Percentiles rank a stretch among this genome's conserved stretches.
phyloP scores from a whole-genome alignment of 2,329 filamentous ascomycete species.

The Fulvia fulva region DNA sequence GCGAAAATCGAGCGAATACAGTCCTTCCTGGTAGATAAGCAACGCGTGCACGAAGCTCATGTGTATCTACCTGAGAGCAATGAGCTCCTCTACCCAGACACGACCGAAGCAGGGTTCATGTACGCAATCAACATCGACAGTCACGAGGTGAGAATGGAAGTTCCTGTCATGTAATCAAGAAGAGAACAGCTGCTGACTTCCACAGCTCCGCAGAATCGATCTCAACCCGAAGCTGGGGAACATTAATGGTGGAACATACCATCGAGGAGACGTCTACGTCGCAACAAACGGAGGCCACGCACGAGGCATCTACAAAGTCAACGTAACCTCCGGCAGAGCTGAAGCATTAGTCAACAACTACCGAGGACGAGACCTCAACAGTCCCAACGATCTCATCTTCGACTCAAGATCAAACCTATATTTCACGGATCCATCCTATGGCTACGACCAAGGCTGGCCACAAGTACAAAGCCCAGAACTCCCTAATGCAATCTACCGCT shows the following conservation, averaged over 20 bases:
- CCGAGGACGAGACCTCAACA: slow-evolving; percentile 58
- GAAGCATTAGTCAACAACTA: slow-evolving; percentile 53
- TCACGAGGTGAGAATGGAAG: slow-evolving; percentile 8
- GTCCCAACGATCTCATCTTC: slow-evolving; percentile 55
- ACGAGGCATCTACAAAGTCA: slow-evolving; percentile 20
- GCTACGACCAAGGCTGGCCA: slow-evolving; percentile 44
- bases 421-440: slow-evolving; percentile 31
- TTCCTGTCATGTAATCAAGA: neutral
- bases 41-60: slow-evolving; percentile 28
- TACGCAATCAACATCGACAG: slow-evolving; percentile 26
- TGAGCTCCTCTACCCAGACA: slow-evolving; percentile 28
- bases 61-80: slow-evolving; percentile 26
- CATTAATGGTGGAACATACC: slow-evolving; percentile 27
- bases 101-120: slow-evolving; percentile 17
- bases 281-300: slow-evolving; percentile 23
- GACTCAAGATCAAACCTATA: slow-evolving; percentile 40
- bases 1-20: slow-evolving; percentile 25
- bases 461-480: slow-evolving; percentile 52
- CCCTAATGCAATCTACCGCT: slow-evolving; percentile 56
- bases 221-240: slow-evolving; percentile 21
- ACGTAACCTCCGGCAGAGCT: slow-evolving; percentile 16
- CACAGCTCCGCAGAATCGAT: slow-evolving; percentile 16
- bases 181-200: neutral
- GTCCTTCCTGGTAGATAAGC: slow-evolving; percentile 13
- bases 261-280: slow-evolving; percentile 23